Evolutionary conservation across 192 early-diverging fungal species (phyloP).

Genomic region (Rhizophagus sp.): DNA sequence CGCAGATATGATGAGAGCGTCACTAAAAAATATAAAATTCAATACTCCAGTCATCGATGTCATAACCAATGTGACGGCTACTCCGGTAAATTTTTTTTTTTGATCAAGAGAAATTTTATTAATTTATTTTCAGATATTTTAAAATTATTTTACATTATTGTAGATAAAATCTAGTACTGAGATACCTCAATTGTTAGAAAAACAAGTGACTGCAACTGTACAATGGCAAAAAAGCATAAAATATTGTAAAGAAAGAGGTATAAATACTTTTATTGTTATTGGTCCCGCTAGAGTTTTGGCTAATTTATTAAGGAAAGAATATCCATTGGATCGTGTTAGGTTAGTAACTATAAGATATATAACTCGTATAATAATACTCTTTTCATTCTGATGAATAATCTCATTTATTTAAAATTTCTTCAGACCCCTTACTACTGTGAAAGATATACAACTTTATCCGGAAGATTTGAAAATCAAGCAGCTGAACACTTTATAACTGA

Average conservation of each 20-base stretch:
- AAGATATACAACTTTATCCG: conserved; percentile 6
- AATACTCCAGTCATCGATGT: conserved; percentile 77
- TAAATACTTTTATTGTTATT: conserved; percentile 83
- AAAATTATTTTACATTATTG: background rate
- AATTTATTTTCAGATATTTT: background rate
- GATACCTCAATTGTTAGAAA: conserved; percentile 67
- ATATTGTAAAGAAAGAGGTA: conserved; percentile 75
- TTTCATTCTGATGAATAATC: background rate
- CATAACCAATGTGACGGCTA: conserved; percentile 90
- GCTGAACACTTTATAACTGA: background rate
- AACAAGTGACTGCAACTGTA: conserved; percentile 83
- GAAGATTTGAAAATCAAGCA: conserved; percentile 14
- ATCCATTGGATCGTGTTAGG: conserved; percentile 69
- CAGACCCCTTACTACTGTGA: conserved; percentile 15
- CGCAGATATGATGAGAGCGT: conserved; percentile 68
- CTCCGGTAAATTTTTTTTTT: conserved; percentile 56
- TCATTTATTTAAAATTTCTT: background rate
- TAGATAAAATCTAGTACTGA: conserved; percentile 49
- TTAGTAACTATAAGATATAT: conserved; percentile 33
- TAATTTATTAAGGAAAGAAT: conserved; percentile 88
- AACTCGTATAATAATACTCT: background rate
- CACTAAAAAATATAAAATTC: conserved; percentile 72
- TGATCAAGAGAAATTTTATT: too few relatives aligned
- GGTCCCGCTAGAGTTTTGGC: conserved; percentile 88
- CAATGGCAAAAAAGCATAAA: conserved; percentile 87